These are phyloP conservation scores for Pythium utonaiense DNA, from an alignment of 352 stramenopile genomes.

Conservation along the genomic window DNA sequence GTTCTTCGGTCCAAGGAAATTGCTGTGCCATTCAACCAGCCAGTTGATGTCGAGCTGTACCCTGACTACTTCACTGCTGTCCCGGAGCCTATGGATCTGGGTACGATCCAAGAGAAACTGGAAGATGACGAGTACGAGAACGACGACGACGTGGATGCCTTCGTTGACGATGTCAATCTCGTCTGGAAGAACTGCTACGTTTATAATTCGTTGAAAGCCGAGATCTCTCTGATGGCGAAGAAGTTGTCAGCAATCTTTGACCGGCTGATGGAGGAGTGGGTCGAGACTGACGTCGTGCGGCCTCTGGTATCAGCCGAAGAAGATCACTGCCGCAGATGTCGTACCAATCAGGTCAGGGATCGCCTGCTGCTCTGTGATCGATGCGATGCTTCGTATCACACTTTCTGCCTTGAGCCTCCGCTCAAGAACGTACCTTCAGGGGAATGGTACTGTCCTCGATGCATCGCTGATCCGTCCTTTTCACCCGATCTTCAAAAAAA, in stretches of 20 bases:
- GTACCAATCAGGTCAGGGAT: slow-evolving; percentile 65
- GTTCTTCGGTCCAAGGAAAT: slow-evolving; percentile 78
- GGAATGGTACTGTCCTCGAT: slow-evolving; percentile 80
- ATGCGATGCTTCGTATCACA: slow-evolving; percentile 82
- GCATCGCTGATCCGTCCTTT: slow-evolving; percentile 49
- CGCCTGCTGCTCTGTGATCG: slow-evolving; percentile 71
- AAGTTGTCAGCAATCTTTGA: slow-evolving; percentile 80
- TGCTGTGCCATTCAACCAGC: slow-evolving; percentile 75
- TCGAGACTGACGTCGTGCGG: slow-evolving; percentile 52
- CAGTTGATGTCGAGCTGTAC: slow-evolving; percentile 79
- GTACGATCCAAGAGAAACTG: slow-evolving; percentile 80
- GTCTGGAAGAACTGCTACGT: slow-evolving; percentile 87
- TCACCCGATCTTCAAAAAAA: slow-evolving; percentile 55
- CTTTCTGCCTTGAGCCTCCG: slow-evolving; percentile 69
- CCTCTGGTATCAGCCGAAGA: slow-evolving; percentile 64
- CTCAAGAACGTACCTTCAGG: slow-evolving; percentile 47
- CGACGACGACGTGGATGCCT: slow-evolving; percentile 73
- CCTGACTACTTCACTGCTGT: slow-evolving; percentile 81
- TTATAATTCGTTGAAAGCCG: slow-evolving; percentile 80
- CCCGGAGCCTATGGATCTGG: slow-evolving; percentile 75
- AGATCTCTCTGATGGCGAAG: slow-evolving; percentile 71
- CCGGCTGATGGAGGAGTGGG: slow-evolving; percentile 77
- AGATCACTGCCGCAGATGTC: slow-evolving; percentile 74
- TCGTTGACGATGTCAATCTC: slow-evolving; percentile 76
- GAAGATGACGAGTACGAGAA: slow-evolving; percentile 84